Evolutionary conservation across 2,329 filamentous ascomycete species (phyloP), one percentile per base, ranked within the genome.

Genomic region (Colletotrichum coccodes): DNA sequence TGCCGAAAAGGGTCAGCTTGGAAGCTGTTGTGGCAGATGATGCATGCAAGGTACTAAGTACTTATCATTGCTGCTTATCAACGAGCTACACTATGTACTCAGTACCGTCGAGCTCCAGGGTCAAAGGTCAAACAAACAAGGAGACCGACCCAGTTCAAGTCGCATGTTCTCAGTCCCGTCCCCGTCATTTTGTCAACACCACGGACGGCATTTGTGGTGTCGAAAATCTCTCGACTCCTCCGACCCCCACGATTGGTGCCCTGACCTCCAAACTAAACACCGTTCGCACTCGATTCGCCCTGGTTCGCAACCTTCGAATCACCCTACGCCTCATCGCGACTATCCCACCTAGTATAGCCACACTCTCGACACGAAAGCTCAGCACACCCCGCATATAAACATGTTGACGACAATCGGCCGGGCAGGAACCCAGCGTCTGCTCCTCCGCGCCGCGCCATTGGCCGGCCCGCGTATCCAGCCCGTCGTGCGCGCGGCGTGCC

Each of bases 391-490:
- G 4, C 14, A 28, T 66, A 66, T 71, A 52, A 49, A 11, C 32
- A 60, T 86, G 84, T 75, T 85, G 70, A 80, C 79, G 59, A 76
- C 79, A 34, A 75, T 84, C 71, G 79, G 79, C 71, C 79, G 82
- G 71, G 78, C 76, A 60, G 79, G 79, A 61, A 75, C 78, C 68
- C 78, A 77, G 74, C 81, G 81, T 72, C 72, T 76, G 60, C 72
- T 76, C 54, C 68, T 72, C 61, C 57, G 58, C 72, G 46, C 59
- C 40, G 56, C 70, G 68, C 71, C 71, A 63, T 71, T 73, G 58
- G 68, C 72, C 47, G 58, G 71, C 73, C 32, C 60, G 69, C 73
- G 47, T 57, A 75, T 44, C 14, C 60, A 64, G 53, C 68, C 60
- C 47, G 62, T 68, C 57, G 60, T 53, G 49, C 62, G 72, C 61